Base-by-base conservation (phyloP, 345 rosid genomes). In the Rhodamnia rubescens region DNA sequence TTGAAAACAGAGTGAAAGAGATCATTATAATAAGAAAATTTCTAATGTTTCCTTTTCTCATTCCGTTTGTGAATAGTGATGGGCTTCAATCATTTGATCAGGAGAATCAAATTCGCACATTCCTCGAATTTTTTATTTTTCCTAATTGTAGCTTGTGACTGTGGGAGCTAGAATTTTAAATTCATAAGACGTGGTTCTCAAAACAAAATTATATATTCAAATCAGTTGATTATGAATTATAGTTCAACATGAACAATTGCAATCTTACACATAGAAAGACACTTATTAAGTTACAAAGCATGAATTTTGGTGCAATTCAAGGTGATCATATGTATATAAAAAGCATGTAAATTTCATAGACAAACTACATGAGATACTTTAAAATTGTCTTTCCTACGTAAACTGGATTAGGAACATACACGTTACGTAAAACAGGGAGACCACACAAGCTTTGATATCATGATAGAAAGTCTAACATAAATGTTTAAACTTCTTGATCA, bases 351-450 rank as follows among this genome's bases (percentile, higher is more conserved):
- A 12, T 29, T 32, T 7, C 11, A 2, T 0, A 12, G 4, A 6
- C 6, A n/a, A 29, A 7, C 3, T 2, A 29, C 4, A 15, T 29
- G 8, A 2, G 2, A 10, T 56, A 26, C 27, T 56, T 4, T 26
- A 29, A 29, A 16, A 29, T 61, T 4, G 14, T 29, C 21, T 61
- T 7, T 29, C 7, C 3, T 18, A n/a, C 27, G 21, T 10, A 27
- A 14, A 10, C 15, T 14, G 1, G 21, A 61, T 27, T 61, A 61
- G 40, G 21, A 3, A 29, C 14, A 8, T 4, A 14, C 9, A 27
- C 8, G 1, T 15, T 61, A 29, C 6, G 2, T 6, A 0, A 2
- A 29, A 61, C 8, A n/a, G 74, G 2, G 21, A 29, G 5, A 5
- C 11, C 21, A 9, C 8, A 20, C 1, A 54, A 9, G 4, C 24